A percentile compares a stretch with the other conserved stretches of the same genome.
Conservation (phyloP, 2,329 filamentous ascomycete genomes). For the Emericellopsis cladophorae region DNA sequence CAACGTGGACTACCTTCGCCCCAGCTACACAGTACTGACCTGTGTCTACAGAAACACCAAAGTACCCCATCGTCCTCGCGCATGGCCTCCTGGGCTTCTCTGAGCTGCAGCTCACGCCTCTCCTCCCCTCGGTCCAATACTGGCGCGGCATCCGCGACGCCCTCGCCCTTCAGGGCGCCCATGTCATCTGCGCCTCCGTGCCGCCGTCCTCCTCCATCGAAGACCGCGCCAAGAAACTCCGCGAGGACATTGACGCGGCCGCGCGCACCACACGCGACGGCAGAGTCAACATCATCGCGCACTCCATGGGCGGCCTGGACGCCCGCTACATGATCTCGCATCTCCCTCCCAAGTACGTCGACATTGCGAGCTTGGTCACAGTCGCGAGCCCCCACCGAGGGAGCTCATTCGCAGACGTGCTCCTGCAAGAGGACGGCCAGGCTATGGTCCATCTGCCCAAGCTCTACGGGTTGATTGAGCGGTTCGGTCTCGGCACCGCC, state of each 20-base stretch:
- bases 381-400: slow-evolving; percentile 43
- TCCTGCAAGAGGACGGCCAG: slow-evolving; percentile 24
- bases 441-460: slow-evolving; percentile 36
- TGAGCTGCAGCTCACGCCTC: slow-evolving; percentile 36
- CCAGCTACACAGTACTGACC: not conserved
- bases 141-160: slow-evolving; percentile 53
- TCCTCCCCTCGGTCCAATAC: slow-evolving; percentile 45
- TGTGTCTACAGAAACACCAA: slow-evolving; percentile 32
- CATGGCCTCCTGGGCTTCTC: slow-evolving; percentile 54
- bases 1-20: not conserved
- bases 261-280: slow-evolving; percentile 9
- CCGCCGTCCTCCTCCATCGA: slow-evolving; percentile 49
- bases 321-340: slow-evolving; percentile 52
- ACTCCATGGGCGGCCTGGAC: slow-evolving; percentile 56
- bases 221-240: slow-evolving; percentile 44
- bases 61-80: slow-evolving; percentile 50
- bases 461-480: slow-evolving; percentile 37
- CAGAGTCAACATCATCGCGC: slow-evolving; percentile 65
- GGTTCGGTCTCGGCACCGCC: slow-evolving; percentile 40
- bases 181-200: slow-evolving; percentile 48
- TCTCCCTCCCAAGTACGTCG: slow-evolving; percentile 30
- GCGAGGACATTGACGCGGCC: slow-evolving; percentile 35
- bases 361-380: slow-evolving; percentile 39
- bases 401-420: slow-evolving; percentile 40
- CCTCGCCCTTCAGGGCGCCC: slow-evolving; percentile 35